Evolutionary conservation across 805 yeast genomes (phyloP), one percentile per base, ranked within the genome.

Genomic region (Saccharomycopsis sp.): DNA sequence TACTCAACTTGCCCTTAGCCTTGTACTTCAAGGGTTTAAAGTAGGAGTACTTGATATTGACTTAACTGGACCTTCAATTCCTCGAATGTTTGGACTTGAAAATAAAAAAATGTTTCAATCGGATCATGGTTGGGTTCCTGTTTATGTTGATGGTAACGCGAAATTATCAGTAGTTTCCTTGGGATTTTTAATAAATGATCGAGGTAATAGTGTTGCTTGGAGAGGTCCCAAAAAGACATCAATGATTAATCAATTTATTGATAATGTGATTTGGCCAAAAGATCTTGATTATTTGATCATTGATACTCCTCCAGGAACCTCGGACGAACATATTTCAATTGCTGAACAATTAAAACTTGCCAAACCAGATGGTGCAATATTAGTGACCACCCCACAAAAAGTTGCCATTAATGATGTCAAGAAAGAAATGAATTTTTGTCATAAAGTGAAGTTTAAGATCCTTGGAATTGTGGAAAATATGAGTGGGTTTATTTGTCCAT

Each of bases 251-350:
- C 99, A 92, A 61, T 89, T 92, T 55, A 65, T 94, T 31, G 73
- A 75, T 46, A 97, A 92, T 56, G 95, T 89, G 2, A 73, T 74
- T 21, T 92, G 99, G 99, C 49, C 49, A 8, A 23, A 39, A 15
- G 46, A 42, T 31, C 76, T 79, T 52, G 96, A 92, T 58, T 92
- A 83, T 53, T 65, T 92, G 49, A 71, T 92, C 13, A 81, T 92
- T 14, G 99, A 92, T 54, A 92, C 99, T 0, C 99, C 98, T 0
- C 99, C 99, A 0, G 98, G 99, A 0, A 92, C 99, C 0, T 81
- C 95, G 0, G 99, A 92, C 60, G 99, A 92, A 58, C 99, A 92
- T 60, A 92, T 92, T 29, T 87, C 96, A 3, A 81, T 94, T 29
- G 96, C 96, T 4, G 97, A 92, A 55, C 94, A 87, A 58, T 66